A percentile compares a stretch with the other conserved stretches of the same genome.
Evolutionary conservation across 306 rosid genomes (phyloP).

Genomic region (Crataegus laevigata): DNA sequence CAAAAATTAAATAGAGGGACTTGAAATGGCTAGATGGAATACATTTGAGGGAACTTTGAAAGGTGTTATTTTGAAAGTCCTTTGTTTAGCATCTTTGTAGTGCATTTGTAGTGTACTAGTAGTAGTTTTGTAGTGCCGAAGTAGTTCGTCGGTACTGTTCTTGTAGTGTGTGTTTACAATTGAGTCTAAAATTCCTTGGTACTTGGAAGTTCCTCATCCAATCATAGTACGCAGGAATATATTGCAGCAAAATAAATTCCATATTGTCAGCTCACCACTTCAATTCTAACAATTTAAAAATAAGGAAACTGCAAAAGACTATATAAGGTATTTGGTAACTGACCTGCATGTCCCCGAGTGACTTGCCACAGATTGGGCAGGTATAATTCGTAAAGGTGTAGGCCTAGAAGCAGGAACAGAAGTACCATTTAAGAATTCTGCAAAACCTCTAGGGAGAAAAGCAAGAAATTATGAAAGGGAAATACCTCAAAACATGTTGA

Average conservation of each 20-base stretch:
- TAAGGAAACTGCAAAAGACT: neutral
- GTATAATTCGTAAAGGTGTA: constrained; percentile 68
- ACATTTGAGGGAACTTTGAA: neutral
- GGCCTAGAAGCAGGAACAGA: constrained; percentile 49
- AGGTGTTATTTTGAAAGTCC: neutral
- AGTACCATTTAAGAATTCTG: constrained; percentile 17
- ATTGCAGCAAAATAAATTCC: neutral
- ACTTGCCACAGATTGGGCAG: constrained; percentile 90
- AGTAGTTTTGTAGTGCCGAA: neutral
- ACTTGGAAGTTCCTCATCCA: neutral
- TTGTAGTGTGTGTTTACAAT: neutral
- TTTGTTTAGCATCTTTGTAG: neutral
- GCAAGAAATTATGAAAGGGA: neutral
- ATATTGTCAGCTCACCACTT: neutral
- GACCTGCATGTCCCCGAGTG: constrained; percentile 98
- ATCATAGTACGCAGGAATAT: neutral
- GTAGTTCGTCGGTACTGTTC: neutral
- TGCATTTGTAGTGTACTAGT: neutral
- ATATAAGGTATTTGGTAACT: constrained; percentile 21
- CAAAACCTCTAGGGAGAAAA: neutral
- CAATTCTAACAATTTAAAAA: neutral
- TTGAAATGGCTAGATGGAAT: too few species aligned
- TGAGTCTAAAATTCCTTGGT: neutral
- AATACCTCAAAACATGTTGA: constrained; percentile 81
- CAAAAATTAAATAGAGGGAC: too few species aligned